These are phyloP conservation scores for Desmodesmus armatus DNA, from an alignment of 139 green algal species.

Conservation along the genomic window DNA sequence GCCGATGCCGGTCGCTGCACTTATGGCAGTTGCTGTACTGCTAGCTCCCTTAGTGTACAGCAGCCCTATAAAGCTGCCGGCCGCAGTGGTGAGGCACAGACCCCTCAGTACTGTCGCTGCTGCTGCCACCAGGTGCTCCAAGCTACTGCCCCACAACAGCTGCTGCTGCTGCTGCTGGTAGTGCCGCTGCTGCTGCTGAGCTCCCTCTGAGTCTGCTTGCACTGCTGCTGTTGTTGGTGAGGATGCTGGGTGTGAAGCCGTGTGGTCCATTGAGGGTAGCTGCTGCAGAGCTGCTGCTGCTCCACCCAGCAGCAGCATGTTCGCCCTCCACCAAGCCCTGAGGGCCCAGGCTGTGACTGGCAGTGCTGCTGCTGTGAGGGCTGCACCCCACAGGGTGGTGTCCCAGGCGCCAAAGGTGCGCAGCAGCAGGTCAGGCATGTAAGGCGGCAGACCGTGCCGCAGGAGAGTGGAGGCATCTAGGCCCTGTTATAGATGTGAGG, in stretches of 20 bases:
- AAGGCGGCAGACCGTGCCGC: neutral
- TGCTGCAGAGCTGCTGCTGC: conserved; percentile 9
- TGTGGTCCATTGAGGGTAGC: neutral
- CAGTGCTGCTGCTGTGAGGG: neutral
- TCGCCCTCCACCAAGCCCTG: conserved; percentile 6
- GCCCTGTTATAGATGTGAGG: too few relatives aligned
- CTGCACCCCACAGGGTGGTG: neutral
- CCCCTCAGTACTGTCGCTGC: neutral
- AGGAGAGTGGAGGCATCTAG: neutral
- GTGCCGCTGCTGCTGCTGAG: neutral
- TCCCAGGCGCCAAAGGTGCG: conserved; percentile 8
- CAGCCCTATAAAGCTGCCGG: neutral
- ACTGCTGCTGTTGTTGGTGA: conserved; percentile 2
- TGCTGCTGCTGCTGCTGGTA: neutral
- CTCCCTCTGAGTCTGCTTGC: too few relatives aligned
- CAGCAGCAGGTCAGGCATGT: conserved; percentile 24
- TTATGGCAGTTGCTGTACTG: neutral
- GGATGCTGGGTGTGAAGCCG: neutral
- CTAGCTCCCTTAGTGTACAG: neutral
- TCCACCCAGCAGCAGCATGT: conserved; percentile 4
- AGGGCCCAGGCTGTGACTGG: conserved; percentile 31
- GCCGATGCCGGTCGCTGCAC: neutral
- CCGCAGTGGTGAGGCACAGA: neutral
- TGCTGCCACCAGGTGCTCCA: too few relatives aligned
- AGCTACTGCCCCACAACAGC: neutral